A percentile compares a stretch with the other conserved stretches of the same genome.
Conservation (phyloP, 2,329 filamentous ascomycete genomes). For the Colletotrichum sidae region DNA sequence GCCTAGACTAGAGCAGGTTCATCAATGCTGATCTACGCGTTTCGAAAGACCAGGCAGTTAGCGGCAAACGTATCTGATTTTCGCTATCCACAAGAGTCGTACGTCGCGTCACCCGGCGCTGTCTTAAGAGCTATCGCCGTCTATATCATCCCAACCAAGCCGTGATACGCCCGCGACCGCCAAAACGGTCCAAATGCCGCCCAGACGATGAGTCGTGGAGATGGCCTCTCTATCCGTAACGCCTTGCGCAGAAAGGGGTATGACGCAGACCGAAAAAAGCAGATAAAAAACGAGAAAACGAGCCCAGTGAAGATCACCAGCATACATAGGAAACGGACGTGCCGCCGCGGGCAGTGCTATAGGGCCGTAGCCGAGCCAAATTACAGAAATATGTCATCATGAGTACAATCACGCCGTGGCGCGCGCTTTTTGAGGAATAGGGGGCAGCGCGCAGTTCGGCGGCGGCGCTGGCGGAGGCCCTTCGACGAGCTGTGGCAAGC, state of each 20-base stretch:
- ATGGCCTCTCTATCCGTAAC: slow-evolving; percentile 28
- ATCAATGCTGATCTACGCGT: too few relatives aligned
- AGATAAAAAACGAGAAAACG: slow-evolving; percentile 9
- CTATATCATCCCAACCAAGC: slow-evolving; percentile 22
- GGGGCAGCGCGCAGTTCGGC: slow-evolving; percentile 66
- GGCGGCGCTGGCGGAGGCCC: slow-evolving; percentile 66
- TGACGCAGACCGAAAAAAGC: slow-evolving; percentile 32
- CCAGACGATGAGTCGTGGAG: slow-evolving; percentile 15
- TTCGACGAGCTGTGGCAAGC: slow-evolving; percentile 62
- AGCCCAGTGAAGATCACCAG: background rate
- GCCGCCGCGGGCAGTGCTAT: slow-evolving; percentile 13
- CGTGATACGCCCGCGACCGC: slow-evolving; percentile 20
- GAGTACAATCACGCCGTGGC: slow-evolving; percentile 9
- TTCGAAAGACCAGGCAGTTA: too few relatives aligned
- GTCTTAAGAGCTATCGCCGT: slow-evolving; percentile 15
- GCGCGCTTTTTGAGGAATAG: slow-evolving; percentile 53
- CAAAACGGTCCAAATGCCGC: slow-evolving; percentile 29
- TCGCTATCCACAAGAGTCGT: slow-evolving; percentile 20
- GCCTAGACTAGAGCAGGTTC: too few relatives aligned
- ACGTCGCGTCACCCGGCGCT: slow-evolving; percentile 21
- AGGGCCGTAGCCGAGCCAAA: background rate
- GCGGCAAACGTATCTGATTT: background rate
- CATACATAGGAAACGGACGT: slow-evolving; percentile 21
- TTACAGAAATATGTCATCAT: background rate
- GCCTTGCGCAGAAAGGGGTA: slow-evolving; percentile 37